Base-by-base conservation (phyloP, 306 rosid species). In the Castanea mollissima region DNA sequence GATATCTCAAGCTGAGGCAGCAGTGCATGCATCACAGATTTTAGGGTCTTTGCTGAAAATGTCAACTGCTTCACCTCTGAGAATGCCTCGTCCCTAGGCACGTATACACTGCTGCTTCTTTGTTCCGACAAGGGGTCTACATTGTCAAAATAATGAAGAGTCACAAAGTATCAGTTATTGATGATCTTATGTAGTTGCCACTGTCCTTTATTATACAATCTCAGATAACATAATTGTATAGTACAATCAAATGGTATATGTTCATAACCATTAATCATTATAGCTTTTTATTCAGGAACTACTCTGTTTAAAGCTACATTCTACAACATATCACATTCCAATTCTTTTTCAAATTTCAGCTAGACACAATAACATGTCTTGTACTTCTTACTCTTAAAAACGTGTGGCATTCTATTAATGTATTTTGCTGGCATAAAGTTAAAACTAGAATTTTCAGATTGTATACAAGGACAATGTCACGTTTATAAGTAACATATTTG, bases 41-140 rank as follows among this genome's bases (percentile, higher is more conserved):
- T 76, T 5, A 77, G 15, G 10, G 86, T 27, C 58, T 59, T 82
- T 5, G 69, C 79, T 1, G 58, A 55, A 52, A 87, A 87, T 1
- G 76, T 72, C 5, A 57, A 13, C 4, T 74, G 25, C 41, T 87
- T 87, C 13, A 87, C 29, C 78, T 82, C 86, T 5, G 88, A 69
- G 75, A 87, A 87, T n/a, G 79, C 59, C 69, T 87, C 85, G 20
- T 87, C 90, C 62, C 88, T 60, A 1, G 90, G 90, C 0, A 87
- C 83, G 18, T 87, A 87, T 15, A 82, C 59, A 9, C 51, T 57
- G 20, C 41, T 54, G 5, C 69, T 84, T 74, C 81, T 82, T 75
- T 81, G 38, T 71, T 87, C 90, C 1, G 85, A 76, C 29, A 34
- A 20, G n/a, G 90, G 73, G 70, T 84, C 90, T 86, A 67, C 68